Percentiles rank a stretch among this genome's conserved stretches.
Evolutionary conservation across 108 stramenopile species (phyloP).

Genomic region (Tribonema minus): DNA sequence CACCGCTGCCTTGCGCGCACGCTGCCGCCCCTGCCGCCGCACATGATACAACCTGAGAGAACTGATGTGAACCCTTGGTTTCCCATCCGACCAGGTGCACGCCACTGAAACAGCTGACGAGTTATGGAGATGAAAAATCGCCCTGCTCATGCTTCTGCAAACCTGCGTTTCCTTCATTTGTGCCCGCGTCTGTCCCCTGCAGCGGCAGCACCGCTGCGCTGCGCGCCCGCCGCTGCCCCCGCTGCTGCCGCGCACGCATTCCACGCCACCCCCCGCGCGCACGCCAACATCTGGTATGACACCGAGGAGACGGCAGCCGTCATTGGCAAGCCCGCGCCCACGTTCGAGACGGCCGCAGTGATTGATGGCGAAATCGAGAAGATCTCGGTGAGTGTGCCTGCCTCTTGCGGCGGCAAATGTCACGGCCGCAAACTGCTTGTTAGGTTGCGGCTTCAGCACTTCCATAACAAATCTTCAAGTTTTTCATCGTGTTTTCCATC

Average conservation of each 20-base stretch:
- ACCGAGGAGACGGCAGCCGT: neutral
- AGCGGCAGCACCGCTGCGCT: neutral
- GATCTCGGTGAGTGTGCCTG: neutral
- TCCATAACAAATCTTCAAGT: too few relatives aligned
- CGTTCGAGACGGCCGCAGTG: slow-evolving; percentile 36
- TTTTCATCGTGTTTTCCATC: neutral
- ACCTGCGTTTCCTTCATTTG: neutral
- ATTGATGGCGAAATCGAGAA: slow-evolving; percentile 45
- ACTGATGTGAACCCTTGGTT: neutral
- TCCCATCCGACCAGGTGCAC: too few relatives aligned
- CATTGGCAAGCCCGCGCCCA: slow-evolving; percentile 34
- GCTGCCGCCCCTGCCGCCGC: neutral
- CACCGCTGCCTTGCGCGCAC: neutral
- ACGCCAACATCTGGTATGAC: neutral
- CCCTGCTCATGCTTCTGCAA: neutral
- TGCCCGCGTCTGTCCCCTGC: neutral
- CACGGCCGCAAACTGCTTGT: too few relatives aligned
- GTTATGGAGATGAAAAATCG: neutral
- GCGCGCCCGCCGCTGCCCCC: neutral
- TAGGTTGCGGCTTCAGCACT: too few relatives aligned
- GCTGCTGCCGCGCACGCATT: too few relatives aligned
- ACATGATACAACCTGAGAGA: neutral
- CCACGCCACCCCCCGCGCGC: neutral
- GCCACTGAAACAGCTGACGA: too few relatives aligned
- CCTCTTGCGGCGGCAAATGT: neutral